Base-by-base conservation (phyloP, 495 filamentous ascomycete genomes). In the Wilcoxina mikolae region DNA sequence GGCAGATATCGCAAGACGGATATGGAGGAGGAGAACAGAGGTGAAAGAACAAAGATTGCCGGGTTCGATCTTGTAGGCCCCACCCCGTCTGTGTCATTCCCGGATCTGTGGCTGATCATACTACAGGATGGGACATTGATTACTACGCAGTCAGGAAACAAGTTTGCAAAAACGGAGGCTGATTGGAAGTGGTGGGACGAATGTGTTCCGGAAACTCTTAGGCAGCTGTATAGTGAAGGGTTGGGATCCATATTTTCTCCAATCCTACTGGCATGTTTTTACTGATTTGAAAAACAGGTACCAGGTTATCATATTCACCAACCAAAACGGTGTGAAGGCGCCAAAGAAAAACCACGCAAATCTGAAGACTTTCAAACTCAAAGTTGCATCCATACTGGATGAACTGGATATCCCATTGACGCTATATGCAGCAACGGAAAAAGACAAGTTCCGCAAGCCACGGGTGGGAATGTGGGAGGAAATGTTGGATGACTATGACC, bases 161-260 rank as follows among this genome's bases (percentile, higher is more conserved):
- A 74, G 25, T 89, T 87, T 56, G 74, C 79, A 4, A 76, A 74
- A 57, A 78, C 79, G 56, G 74, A 79, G 0, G 68, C 73, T 3
- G 91, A 96, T 67, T 99, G 91, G 91, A 84, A 83, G 69, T 99
- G 91, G 91, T 96, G 89, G 89, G 72, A 94, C 64, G 42, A 69
- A 9, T 75, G 67, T 17, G 85, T 95, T 0, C 85, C 86, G 0
- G 67, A 64, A 0, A 76, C 68, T 11, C 57, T 98, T 7, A 75
- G 74, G 50, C 69, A 78, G 43, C 69, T 96, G 4, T 73, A 85
- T 58, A 69, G 76, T 27, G 78, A 87, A 64, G 86, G 84, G 79
- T 93, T 72, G 31, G 73, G 66, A 35, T 35, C 31, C 31, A 15
- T 35, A 5, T 5, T 35, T 35, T 35, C 5, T 35, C 31, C 5